These are phyloP conservation scores for Xylariaceae sp. DNA, from an alignment of 2,329 filamentous ascomycete genomes.

Conservation along the genomic window DNA sequence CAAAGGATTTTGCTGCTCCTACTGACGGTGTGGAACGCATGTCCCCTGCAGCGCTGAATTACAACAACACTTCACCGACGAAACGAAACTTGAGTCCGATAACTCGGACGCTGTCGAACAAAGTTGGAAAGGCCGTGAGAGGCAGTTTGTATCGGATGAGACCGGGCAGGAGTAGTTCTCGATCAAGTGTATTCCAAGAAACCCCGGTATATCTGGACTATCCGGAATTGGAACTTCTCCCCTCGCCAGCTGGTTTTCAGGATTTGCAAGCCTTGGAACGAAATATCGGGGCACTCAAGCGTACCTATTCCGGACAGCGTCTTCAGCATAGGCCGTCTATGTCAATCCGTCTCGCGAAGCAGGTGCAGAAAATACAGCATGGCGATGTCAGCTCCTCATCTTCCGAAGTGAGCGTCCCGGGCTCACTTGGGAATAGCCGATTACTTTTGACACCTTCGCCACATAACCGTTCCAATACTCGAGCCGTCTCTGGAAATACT, in stretches of 20 bases:
- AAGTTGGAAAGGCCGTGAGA: conserved; percentile 20
- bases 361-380: conserved; percentile 21
- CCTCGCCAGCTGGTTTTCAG: conserved; percentile 25
- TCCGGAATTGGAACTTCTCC: conserved; percentile 32
- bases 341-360: conserved; percentile 20
- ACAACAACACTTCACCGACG: conserved; percentile 1
- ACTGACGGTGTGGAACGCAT: background rate
- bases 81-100: conserved; percentile 8
- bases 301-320: conserved; percentile 25
- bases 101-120: conserved; percentile 19
- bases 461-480: conserved; percentile 4
- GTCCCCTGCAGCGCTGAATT: background rate
- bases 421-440: background rate
- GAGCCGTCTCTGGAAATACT: conserved; percentile 9
- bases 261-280: conserved; percentile 28
- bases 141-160: conserved; percentile 20
- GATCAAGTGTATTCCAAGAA: conserved; percentile 4
- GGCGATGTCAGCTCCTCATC: background rate
- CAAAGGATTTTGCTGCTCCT: conserved; percentile 19
- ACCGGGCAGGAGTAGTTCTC: conserved; percentile 6
- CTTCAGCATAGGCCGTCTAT: conserved; percentile 13
- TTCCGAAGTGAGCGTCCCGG: background rate
- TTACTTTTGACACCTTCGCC: conserved; percentile 8
- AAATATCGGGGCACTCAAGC: conserved; percentile 29
- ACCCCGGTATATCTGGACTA: conserved; percentile 24